Base-by-base conservation (phyloP, 2,329 filamentous ascomycete genomes). In the Ampelomyces quisqualis region DNA sequence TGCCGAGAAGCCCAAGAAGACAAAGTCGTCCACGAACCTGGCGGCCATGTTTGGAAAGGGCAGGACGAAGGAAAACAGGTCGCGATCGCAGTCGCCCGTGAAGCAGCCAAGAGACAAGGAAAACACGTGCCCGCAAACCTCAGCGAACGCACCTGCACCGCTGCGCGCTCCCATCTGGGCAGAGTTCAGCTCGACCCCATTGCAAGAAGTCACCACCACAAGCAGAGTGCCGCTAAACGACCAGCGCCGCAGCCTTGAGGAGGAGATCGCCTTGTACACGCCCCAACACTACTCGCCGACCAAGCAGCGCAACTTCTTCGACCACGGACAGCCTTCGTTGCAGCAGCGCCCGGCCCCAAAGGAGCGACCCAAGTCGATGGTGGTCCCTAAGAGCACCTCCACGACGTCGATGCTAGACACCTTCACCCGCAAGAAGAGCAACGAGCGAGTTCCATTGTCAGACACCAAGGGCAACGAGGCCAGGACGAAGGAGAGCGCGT, bases 11-110 rank as follows among this genome's bases (percentile, higher is more conserved):
- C 73, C 75, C 3, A 82, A 81, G 67, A 94, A 91, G 73, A 80
- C 80, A 24, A 95, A 91, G 68, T 95, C 90, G 0, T 79, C 86
- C 3, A 86, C 86, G 21, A 94, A 90, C 63, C 76, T 97, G n/a
- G 81, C 82, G 1, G 82, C 78, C 4, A 78, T 96, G 39, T 78
- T 95, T 36, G 82, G 82, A 41, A 84, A 85, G 41, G 81, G 83
- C 44, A 89, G 85, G 7, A 77, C 83, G 38, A 88, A 84, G 59
- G 72, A 77, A 38, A 70, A 70, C 22, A 78, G 80, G n/a, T n/a
- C n/a, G n/a, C n/a, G n/a, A n/a, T n/a, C n/a, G 9, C 73, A 76
- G 38, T 68, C 73, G 17, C 74, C 72, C 26, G 42, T 38, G 26
- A 60, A 60, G 38, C 49, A 46, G 24, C 67, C 70, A 19, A 84